phyloP scores from a whole-genome alignment of 495 filamentous ascomycete genomes.

The Penicillium egyptiacum region DNA sequence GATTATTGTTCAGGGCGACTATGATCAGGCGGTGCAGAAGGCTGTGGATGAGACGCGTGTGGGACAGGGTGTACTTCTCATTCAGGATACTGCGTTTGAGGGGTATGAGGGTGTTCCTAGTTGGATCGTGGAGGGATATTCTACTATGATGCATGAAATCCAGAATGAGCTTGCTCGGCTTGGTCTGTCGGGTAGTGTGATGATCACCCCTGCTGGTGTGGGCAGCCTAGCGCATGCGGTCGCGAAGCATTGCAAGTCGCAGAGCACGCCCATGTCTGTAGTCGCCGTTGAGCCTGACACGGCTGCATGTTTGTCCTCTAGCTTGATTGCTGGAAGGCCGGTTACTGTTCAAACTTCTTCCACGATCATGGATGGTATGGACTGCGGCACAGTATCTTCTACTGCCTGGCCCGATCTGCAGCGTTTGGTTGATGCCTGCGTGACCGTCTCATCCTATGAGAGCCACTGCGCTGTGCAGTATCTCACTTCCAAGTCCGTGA shows the following conservation, averaged over 20 bases:
- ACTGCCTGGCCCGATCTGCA: constrained; percentile 60
- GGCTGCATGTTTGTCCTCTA: constrained; percentile 57
- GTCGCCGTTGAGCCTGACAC: constrained; percentile 64
- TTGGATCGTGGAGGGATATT: constrained; percentile 75
- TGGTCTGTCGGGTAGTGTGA: constrained; percentile 35
- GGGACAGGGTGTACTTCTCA: constrained; percentile 46
- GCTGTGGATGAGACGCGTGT: constrained; percentile 38
- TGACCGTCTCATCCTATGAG: constrained; percentile 58
- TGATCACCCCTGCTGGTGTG: constrained; percentile 62
- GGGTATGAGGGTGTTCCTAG: constrained; percentile 62
- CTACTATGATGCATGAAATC: constrained; percentile 63
- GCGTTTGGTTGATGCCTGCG: constrained; percentile 55
- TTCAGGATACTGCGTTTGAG: constrained; percentile 64
- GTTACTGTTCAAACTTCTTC: constrained; percentile 46
- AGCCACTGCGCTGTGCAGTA: constrained; percentile 52
- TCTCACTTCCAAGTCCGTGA: constrained; percentile 44
- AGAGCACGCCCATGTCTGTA: constrained; percentile 35
- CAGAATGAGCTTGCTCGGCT: constrained; percentile 51
- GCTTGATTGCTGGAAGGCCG: constrained; percentile 46
- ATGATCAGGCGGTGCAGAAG: constrained; percentile 57
- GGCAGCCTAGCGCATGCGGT: constrained; percentile 66
- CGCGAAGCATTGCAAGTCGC: constrained; percentile 55
- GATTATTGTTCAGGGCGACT: constrained; percentile 51
- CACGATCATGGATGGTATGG: constrained; percentile 69
- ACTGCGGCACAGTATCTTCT: constrained; percentile 64